A percentile compares a stretch with the other conserved stretches of the same genome.
Evolutionary conservation across 345 rosid genomes (phyloP).

Genomic region (Rubroshorea leprosula): DNA sequence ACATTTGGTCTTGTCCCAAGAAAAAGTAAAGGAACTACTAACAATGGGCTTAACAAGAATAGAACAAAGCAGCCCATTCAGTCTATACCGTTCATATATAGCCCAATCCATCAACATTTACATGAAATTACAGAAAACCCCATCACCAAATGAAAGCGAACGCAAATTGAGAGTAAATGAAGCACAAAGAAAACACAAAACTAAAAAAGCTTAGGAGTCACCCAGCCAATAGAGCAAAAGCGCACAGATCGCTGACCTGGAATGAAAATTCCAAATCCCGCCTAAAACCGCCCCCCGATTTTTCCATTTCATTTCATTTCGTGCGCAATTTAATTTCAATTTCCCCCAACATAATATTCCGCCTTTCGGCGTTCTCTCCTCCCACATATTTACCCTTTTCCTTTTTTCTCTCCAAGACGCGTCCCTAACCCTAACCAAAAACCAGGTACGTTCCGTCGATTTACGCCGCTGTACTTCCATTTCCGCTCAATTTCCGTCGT

Average conservation of each 20-base stretch:
- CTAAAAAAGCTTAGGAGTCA: conserved; percentile 21
- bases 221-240: conserved; percentile 18
- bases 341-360: conserved; percentile 46
- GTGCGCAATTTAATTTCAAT: conserved; percentile 74
- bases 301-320: too few species aligned
- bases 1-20: too few species aligned
- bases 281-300: conserved; percentile 69
- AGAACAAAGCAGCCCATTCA: too few species aligned
- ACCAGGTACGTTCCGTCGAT: conserved; percentile 26
- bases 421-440: conserved; percentile 21
- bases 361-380: conserved; percentile 7
- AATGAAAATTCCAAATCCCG: conserved; percentile 60
- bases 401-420: not conserved
- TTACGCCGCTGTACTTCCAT: too few species aligned
- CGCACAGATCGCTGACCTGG: conserved; percentile 72
- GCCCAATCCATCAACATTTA: not conserved
- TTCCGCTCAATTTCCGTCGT: not conserved
- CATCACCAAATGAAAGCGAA: not conserved
- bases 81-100: too few species aligned
- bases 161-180: conserved; percentile 29
- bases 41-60: too few species aligned
- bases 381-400: not conserved
- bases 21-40: too few species aligned
- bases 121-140: not conserved
- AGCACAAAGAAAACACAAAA: conserved; percentile 62